Base-by-base conservation (phyloP, 176 grass and related monocot genomes). In the Oryza glumipatula region DNA sequence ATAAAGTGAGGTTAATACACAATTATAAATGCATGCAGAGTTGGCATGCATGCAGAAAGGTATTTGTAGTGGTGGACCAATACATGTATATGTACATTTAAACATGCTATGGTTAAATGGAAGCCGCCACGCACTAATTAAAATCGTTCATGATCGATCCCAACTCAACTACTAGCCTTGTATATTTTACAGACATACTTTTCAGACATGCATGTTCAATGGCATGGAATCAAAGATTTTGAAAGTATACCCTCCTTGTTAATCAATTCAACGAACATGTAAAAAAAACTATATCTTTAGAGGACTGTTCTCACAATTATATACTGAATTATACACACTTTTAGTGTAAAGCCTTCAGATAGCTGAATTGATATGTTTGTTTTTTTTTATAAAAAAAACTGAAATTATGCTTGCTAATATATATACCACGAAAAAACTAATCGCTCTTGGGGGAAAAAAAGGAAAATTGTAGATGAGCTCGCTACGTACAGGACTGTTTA, bases 41-140 rank as follows among this genome's bases (percentile, higher is more conserved):
- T 63, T 63, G 58, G 58, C 58, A 63, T 63, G 58, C 58, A 22
- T 63, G 54, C 72, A 82, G 9, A 81, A 63, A 82, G 49, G 65
- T 12, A 56, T 48, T 32, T 6, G 3, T 54, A 80, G 70, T 81
- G 78, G 78, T 69, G 72, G 78, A 63, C 72, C 78, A 68, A 60
- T 75, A 22, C 32, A 63, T 54, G 47, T 49, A 13, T 22, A 47
- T 36, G 10, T n/a, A 58, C 52, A 56, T 21, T 0, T n/a, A n/a
- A 58, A 21, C 54, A n/a, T 0, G 2, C 19, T 21, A 52, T 11
- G 0, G 3, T 49, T 61, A 6, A 54, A 23, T 61, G 52, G 61
- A 74, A 35, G 78, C 61, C 15, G 60, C 69, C 22, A 21, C 11
- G 21, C 43, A 66, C 45, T 36, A 32, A 32, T 32, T 32, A 15